Evolutionary conservation across 345 rosid genomes (phyloP), one percentile per base, ranked within the genome.

Genomic region (Arabis hirsuta): DNA sequence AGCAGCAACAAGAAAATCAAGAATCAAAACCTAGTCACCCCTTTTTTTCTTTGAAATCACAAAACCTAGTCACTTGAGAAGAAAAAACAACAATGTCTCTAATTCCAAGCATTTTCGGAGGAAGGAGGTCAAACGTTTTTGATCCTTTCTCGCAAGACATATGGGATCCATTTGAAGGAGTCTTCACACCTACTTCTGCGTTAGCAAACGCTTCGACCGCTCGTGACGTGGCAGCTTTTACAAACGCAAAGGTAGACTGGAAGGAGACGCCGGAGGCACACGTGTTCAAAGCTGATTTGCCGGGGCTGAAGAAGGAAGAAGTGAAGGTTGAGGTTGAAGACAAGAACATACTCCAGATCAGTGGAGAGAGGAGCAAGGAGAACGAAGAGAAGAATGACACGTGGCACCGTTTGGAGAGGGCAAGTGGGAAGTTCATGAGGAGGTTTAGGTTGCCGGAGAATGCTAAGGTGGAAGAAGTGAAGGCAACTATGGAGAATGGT

Each of bases 401-500:
- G 34, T 77, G 81, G 77, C 81, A 77, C 53, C 70, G 77, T 36
- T 31, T 78, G 36, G 77, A 78, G 74, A 72, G 81, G 38, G 57
- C 69, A 4, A 72, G 69, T 16, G 81, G 81, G 57, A 72, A 53
- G 73, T 78, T 78, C 34, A n/a, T 54, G 77, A 72, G 81, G 74
- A 72, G 73, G 81, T 78, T 78, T 34, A 72, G 31, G 74, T 45
- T 78, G 16, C 78, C 81, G 4, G 81, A 78, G 50, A 78, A 72
- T 64, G 78, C 78, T 0, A 78, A 78, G 59, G 45, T 67, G 59
- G 79, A 82, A 10, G 76, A 81, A 64, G 77, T 83, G 9, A 86
- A 82, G 45, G 87, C 90, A 0, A 76, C 71, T 1, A 82, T 82
- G 87, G 87, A 84, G 78, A 84, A 81, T 16, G 88, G 90, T 36